These are phyloP conservation scores for Morella rubra DNA, from an alignment of 306 rosid genomes.

Conservation along the genomic window DNA sequence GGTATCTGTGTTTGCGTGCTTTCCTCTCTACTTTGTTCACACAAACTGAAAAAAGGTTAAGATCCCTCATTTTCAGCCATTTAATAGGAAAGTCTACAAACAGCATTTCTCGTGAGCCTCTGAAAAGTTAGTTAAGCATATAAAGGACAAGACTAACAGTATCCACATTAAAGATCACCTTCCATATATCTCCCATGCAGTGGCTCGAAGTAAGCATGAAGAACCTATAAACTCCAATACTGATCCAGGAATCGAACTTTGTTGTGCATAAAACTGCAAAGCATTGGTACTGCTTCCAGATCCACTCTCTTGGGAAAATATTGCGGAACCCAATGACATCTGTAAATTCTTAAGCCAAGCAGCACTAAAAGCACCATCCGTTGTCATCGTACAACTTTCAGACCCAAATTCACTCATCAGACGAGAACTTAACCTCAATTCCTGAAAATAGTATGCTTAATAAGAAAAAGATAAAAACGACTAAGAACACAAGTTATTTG, in stretches of 20 bases:
- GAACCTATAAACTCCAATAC: constrained; percentile 87
- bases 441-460: constrained; percentile 48
- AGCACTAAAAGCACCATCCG: constrained; percentile 82
- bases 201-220: constrained; percentile 79
- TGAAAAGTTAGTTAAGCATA: constrained; percentile 11
- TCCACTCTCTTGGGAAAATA: constrained; percentile 64
- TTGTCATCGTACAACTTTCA: constrained; percentile 71
- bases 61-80: background rate
- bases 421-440: constrained; percentile 80
- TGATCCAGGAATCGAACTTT: constrained; percentile 88
- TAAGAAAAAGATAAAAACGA: constrained; percentile 19
- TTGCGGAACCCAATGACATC: constrained; percentile 66
- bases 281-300: constrained; percentile 50
- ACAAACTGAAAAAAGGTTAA: background rate
- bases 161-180: constrained; percentile 47
- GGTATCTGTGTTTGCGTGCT: no score
- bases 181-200: constrained; percentile 91
- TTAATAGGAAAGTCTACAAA: background rate
- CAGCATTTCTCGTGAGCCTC: background rate
- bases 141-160: background rate
- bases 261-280: constrained; percentile 76
- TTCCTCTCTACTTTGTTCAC: no score
- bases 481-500: constrained; percentile 4
- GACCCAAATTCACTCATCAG: constrained; percentile 72
- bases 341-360: constrained; percentile 86